Evolutionary conservation across 257 asterid genomes (phyloP).

Genomic region (Phtheirospermum japonicum): DNA sequence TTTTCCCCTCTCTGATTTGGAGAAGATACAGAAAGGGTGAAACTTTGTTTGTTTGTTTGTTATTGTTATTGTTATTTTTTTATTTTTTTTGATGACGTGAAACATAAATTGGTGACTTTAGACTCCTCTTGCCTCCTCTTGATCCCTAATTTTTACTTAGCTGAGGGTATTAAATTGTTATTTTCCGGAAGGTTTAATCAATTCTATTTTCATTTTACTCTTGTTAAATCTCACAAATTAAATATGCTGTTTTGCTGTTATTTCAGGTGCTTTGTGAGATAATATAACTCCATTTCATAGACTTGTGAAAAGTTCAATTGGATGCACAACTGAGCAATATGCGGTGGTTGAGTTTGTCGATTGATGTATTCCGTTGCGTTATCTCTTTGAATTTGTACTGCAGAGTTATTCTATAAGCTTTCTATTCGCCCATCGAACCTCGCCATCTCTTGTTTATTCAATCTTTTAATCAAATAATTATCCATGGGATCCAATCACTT

Average conservation of each 20-base stretch:
- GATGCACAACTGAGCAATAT: conserved; percentile 34
- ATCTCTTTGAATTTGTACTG: conserved; percentile 69
- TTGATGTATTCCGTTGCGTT: conserved; percentile 54
- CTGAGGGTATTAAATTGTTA: not conserved
- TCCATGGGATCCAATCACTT: conserved; percentile 66
- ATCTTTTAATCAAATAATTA: conserved; percentile 5
- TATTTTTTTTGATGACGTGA: too few species aligned
- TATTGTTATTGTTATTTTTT: too few species aligned
- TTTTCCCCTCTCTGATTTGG: too few species aligned
- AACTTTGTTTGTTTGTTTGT: too few species aligned
- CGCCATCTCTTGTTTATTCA: conserved; percentile 10
- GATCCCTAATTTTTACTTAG: not conserved
- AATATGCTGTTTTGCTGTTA: conserved; percentile 16
- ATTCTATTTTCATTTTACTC: not conserved
- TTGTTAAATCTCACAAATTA: conserved; percentile 12
- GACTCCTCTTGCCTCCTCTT: not conserved
- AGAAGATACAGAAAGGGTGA: too few species aligned
- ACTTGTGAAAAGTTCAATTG: not conserved
- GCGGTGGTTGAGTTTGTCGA: conserved; percentile 66
- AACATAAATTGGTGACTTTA: conserved; percentile 7
- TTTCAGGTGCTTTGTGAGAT: conserved; percentile 37
- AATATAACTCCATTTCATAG: not conserved
- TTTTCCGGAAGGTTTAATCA: too few species aligned
- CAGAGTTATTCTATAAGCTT: conserved; percentile 70
- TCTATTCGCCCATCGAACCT: conserved; percentile 21